Conservation (phyloP, 2,329 filamentous ascomycete species). For the Colletotrichum salicis region DNA sequence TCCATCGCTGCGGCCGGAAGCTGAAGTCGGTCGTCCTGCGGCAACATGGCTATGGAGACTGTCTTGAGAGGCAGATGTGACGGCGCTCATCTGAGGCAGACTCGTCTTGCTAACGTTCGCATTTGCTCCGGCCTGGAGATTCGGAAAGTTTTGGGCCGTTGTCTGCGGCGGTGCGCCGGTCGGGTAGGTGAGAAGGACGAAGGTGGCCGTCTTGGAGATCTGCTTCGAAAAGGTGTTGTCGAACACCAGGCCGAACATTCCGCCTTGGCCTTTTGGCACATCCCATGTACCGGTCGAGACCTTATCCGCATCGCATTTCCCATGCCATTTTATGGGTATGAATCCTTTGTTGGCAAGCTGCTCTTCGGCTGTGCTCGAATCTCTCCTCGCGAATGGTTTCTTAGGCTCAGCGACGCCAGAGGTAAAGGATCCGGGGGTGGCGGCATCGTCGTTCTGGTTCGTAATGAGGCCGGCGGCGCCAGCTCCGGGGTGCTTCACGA, state of each 20-base stretch:
- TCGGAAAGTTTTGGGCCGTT: conserved; percentile 72
- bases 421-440: conserved; percentile 59
- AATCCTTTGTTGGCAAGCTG: conserved; percentile 75
- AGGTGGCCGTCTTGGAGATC: conserved; percentile 92
- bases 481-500: conserved; percentile 94
- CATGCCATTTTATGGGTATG: conserved; percentile 82
- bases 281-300: conserved; percentile 91
- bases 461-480: conserved; percentile 63
- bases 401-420: conserved; percentile 57
- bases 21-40: conserved; percentile 57
- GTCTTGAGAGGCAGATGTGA: conserved; percentile 66
- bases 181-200: conserved; percentile 94
- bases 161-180: conserved; percentile 82
- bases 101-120: conserved; percentile 58
- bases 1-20: conserved; percentile 64
- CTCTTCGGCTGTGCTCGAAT: conserved; percentile 69
- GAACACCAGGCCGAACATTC: conserved; percentile 96
- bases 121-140: conserved; percentile 55
- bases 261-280: conserved; percentile 77
- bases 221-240: conserved; percentile 99
- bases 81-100: conserved; percentile 57
- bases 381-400: conserved; percentile 64
- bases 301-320: conserved; percentile 96
- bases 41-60: conserved; percentile 66
- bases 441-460: conserved; percentile 54